Base-by-base conservation (phyloP, 495 filamentous ascomycete species). In the Pseudoneurospora amorphoporcata region DNA sequence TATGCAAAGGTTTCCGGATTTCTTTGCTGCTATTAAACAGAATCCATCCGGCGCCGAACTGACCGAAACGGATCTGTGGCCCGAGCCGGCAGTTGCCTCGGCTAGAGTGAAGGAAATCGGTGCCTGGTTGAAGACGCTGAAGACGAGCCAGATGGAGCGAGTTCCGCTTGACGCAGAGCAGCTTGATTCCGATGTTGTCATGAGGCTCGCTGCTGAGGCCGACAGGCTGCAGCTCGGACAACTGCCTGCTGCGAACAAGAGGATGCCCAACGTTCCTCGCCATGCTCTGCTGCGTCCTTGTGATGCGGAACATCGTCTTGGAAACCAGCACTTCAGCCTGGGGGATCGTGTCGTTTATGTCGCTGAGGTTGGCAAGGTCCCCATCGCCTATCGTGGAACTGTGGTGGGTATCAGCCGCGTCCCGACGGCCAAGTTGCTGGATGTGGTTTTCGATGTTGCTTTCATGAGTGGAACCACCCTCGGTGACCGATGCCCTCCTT, bases 381-480 rank as follows among this genome's bases (percentile, higher is more conserved):
- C 96, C 0, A 97, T 98, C 76, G 95, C 92, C 42, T 92, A 90
- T 69, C 89, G 91, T 68, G 96, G 96, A 71, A 99, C 96, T 4
- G 92, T 98, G 10, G 89, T 98, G 68, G 96, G 96, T 19, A 90
- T 97, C 76, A 97, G 93, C 40, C 88, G 92, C 40, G 97, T 94
- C 3, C 81, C 93, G 23, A 90, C 92, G 43, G 90, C 90, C 14
- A 89, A 90, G 32, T 84, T 97, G 40, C 87, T 99, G 37, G 96
- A 99, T 79, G 88, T 98, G 69, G 90, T 99, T 4, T 98, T 97
- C 78, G 96, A 99, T 77, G 86, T 87, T 19, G 91, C 92, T 3
- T 99, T 99, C 80, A 98, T 99, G 94, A 94, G 92, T 72, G 96
- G 95, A 69, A 97, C 93, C 0, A 94, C 91, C 0, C 86, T 99